These are phyloP conservation scores for Fusarium sp. DNA, from an alignment of 2,329 filamentous ascomycete genomes.

Conservation along the genomic window DNA sequence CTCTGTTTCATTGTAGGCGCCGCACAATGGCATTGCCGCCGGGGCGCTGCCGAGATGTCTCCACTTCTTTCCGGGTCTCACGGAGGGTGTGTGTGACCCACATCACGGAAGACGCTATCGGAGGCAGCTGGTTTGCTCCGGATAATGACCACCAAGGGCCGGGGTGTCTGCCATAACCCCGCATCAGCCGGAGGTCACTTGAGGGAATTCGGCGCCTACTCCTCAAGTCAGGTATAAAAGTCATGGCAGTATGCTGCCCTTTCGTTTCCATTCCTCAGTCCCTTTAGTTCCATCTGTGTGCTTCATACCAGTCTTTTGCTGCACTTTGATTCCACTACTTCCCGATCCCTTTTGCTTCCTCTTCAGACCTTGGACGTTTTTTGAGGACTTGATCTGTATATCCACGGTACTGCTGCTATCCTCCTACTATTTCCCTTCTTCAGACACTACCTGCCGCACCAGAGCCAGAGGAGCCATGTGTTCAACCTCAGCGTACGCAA, in stretches of 20 bases:
- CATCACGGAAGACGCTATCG: not conserved
- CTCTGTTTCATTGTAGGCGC: too few species aligned
- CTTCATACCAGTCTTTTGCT: too few species aligned
- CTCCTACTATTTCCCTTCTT: fast-evolving
- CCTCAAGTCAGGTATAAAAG: not conserved
- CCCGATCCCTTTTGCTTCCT: not conserved
- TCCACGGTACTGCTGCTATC: not conserved
- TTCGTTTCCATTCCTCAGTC: too few species aligned
- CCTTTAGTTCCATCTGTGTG: too few species aligned
- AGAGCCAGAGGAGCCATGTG: too few species aligned
- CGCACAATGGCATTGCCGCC: too few species aligned
- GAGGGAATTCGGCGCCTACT: not conserved
- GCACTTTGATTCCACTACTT: not conserved
- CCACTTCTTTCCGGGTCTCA: slow-evolving; percentile 19
- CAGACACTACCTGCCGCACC: not conserved
- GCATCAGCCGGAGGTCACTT: not conserved
- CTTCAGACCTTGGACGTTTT: not conserved
- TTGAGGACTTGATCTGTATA: not conserved
- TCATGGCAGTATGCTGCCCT: not conserved
- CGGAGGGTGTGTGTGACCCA: slow-evolving; percentile 7
- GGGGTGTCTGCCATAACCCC: not conserved
- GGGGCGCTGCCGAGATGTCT: not conserved
- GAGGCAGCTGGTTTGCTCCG: not conserved
- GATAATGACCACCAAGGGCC: not conserved
- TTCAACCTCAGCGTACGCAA: too few species aligned